Evolutionary conservation across 257 asterid genomes (phyloP), one percentile per base, ranked within the genome.

Genomic region (Oldenlandia corymbosa): DNA sequence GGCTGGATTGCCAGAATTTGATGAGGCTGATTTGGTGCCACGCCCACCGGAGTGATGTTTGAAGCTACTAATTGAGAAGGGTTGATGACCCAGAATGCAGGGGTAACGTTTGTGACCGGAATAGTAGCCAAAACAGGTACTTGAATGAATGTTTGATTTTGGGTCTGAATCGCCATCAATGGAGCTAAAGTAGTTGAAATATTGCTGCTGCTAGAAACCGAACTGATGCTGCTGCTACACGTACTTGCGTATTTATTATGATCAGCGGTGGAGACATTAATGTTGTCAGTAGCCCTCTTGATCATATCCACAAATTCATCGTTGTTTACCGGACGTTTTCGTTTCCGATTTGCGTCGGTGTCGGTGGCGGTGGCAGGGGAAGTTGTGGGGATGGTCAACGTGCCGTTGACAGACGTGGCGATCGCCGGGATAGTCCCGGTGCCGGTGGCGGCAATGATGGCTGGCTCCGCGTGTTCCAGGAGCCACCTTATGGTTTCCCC

Each of bases 401-500:
- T 70, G 26, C 93, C 90, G 77, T 85, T 87, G 70, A 87, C 88
- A 1, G 90, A 83, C 52, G 66, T 75, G 61, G 95, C 88, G 31
- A 86, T 84, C 37, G 95, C 85, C 55, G 95, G 95, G 67, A 82
- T 71, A 5, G 91, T 86, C 3, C 91, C 91, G 2, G 91, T 84
- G 0, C 95, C 88, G 14, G 91, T 84, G 43, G 91, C 95, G 64
- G 85, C 80, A 54, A 81, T 73, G 77, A 78, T 85, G 37, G 93
- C 73, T 1, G 93, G 93, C 70, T 85, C 88, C 17, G 95, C 87
- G 24, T 70, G 85, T 41, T 87, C 83, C 42, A 87, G 49, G 32
- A 87, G 80, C 95, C 93, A 87, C 5, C 86, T 85, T 45, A 87
- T 83, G 73, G 95, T 87, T 66, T 87, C 90, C 42, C 95, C 93